A percentile compares a stretch with the other conserved stretches of the same genome.
Conservation (phyloP, 2,329 filamentous ascomycete species). For the Bipolaris cookei region DNA sequence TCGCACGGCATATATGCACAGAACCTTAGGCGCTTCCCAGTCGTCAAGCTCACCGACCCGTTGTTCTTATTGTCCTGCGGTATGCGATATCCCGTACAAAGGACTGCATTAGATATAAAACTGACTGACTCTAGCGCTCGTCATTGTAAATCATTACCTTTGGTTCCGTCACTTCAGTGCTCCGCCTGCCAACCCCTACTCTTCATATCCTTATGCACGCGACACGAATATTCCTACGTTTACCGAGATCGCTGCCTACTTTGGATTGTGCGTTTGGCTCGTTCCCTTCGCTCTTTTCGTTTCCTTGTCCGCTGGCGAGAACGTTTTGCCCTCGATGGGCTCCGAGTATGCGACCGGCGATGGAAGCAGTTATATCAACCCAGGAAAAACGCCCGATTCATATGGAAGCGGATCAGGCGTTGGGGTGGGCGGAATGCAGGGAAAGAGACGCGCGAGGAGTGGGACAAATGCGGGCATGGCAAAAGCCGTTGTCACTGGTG, state of each 20-base stretch:
- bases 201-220: constrained; percentile 64
- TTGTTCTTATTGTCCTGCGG: constrained; percentile 84
- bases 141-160: constrained; percentile 88
- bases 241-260: constrained; percentile 93
- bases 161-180: constrained; percentile 94
- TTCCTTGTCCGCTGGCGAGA: constrained; percentile 90
- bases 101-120: background rate
- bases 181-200: constrained; percentile 60
- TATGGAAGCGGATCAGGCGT: constrained; percentile 37
- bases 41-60: constrained; percentile 86
- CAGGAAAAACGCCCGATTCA: constrained; percentile 49
- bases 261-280: constrained; percentile 95
- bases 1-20: constrained; percentile 87
- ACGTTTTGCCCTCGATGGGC: constrained; percentile 91
- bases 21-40: constrained; percentile 77
- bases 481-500: constrained; percentile 64
- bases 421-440: constrained; percentile 40
- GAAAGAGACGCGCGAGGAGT: constrained; percentile 53
- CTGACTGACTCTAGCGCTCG: constrained; percentile 64
- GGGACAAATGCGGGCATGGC: constrained; percentile 63
- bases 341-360: constrained; percentile 71
- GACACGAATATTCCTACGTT: constrained; percentile 76
- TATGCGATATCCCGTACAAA: constrained; percentile 51
- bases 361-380: constrained; percentile 56
- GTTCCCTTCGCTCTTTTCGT: constrained; percentile 96